These are phyloP conservation scores for Mycena pura DNA, from an alignment of 768 basidiomycete species.

Conservation along the genomic window DNA sequence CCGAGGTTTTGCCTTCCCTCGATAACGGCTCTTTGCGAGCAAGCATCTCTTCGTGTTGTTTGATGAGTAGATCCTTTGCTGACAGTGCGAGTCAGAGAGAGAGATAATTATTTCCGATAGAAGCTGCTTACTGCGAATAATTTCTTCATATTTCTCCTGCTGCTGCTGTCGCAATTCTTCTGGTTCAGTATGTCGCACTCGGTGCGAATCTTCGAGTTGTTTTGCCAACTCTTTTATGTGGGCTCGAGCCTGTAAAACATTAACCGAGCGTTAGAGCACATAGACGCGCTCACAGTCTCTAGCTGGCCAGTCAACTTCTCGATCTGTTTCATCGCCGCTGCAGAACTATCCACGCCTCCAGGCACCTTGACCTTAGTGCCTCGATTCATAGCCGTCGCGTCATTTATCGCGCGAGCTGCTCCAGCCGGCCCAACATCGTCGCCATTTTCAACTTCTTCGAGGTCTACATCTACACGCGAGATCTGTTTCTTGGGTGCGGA, in stretches of 20 bases:
- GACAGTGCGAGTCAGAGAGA: constrained; percentile 8
- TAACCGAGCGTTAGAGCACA: no score
- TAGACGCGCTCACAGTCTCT: background rate
- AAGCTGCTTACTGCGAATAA: constrained; percentile 53
- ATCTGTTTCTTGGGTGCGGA: constrained; percentile 6
- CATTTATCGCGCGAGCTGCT: constrained; percentile 16
- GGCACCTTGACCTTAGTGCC: background rate
- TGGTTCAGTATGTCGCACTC: constrained; percentile 68
- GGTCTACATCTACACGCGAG: constrained; percentile 9
- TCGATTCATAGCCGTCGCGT: constrained; percentile 7
- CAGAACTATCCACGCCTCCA: background rate
- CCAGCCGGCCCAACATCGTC: constrained; percentile 13
- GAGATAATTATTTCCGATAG: background rate
- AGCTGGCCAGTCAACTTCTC: constrained; percentile 10
- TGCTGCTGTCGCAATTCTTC: constrained; percentile 60
- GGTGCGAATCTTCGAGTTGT: constrained; percentile 66
- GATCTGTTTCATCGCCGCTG: background rate
- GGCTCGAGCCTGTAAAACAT: constrained; percentile 42
- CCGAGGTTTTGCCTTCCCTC: constrained; percentile 52
- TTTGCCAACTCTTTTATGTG: constrained; percentile 54
- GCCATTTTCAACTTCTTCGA: constrained; percentile 17
- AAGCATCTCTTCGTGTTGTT: constrained; percentile 61
- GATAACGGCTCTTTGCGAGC: constrained; percentile 62
- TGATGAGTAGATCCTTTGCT: constrained; percentile 66
- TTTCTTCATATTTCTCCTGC: constrained; percentile 56